Conservation (phyloP, 495 filamentous ascomycete species). For the Letharia lupina region DNA sequence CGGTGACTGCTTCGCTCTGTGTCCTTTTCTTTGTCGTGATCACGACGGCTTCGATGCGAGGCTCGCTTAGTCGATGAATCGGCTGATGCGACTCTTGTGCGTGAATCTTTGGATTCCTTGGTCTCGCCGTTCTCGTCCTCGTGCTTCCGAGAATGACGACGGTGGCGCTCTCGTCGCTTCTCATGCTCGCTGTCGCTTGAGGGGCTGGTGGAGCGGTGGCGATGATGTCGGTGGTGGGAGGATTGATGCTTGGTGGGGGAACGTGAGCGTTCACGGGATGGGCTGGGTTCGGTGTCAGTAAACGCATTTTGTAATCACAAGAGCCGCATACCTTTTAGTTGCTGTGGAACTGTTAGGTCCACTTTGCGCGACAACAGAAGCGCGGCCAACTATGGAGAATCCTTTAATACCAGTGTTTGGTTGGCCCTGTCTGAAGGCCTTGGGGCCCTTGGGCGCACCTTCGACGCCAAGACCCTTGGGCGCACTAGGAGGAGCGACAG, state of each 20-base stretch:
- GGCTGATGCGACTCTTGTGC: constrained; percentile 34
- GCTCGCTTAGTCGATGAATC: constrained; percentile 42
- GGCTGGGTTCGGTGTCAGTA: constrained; percentile 22
- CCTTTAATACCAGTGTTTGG: constrained; percentile 51
- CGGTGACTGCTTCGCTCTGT: constrained; percentile 32
- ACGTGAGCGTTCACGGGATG: constrained; percentile 32
- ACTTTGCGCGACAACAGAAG: constrained; percentile 27
- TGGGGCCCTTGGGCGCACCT: constrained; percentile 83
- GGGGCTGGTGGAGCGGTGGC: constrained; percentile 48
- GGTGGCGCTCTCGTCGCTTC: constrained; percentile 37
- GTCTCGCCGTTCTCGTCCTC: constrained; percentile 42
- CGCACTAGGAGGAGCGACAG: constrained; percentile 30
- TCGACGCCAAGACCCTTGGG: constrained; percentile 53
- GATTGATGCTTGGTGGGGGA: constrained; percentile 42
- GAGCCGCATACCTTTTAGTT: constrained; percentile 34
- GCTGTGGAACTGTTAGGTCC: constrained; percentile 23
- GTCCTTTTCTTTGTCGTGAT: constrained; percentile 36
- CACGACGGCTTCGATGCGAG: constrained; percentile 43
- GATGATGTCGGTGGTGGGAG: constrained; percentile 45
- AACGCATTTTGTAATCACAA: background rate
- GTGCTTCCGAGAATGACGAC: constrained; percentile 38
- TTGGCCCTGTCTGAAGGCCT: constrained; percentile 82
- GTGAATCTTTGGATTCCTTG: constrained; percentile 31
- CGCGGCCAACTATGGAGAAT: constrained; percentile 28
- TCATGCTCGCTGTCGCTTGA: constrained; percentile 44